phyloP scores from a whole-genome alignment of 2,329 filamentous ascomycete species.

The Pseudocercospora cruenta region DNA sequence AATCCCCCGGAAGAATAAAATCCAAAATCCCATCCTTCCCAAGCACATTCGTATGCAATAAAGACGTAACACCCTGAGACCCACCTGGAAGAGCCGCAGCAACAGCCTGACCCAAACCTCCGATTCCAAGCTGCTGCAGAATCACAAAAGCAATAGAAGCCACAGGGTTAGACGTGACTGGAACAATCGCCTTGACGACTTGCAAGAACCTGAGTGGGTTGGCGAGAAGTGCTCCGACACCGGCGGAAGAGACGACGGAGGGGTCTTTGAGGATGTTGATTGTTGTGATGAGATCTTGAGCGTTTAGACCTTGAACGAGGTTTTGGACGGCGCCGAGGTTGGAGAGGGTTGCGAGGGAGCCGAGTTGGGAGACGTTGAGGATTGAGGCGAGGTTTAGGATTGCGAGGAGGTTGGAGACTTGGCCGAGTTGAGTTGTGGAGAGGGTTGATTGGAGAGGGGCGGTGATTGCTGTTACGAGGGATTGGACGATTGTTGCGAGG shows the following conservation, averaged over 20 bases:
- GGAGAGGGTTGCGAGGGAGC: constrained; percentile 17
- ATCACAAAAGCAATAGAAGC: constrained; percentile 16
- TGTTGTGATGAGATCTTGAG: constrained; percentile 17
- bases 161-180: constrained; percentile 7
- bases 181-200: constrained; percentile 6
- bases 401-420: constrained; percentile 13
- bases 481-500: constrained; percentile 12
- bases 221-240: constrained; percentile 11
- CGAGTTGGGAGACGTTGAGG: constrained; percentile 21
- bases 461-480: constrained; percentile 13
- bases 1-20: background rate
- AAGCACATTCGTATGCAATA: background rate
- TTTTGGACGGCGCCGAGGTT: constrained; percentile 19
- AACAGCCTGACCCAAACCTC: background rate
- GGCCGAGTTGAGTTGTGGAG: constrained; percentile 13
- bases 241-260: constrained; percentile 11
- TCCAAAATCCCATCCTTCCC: background rate
- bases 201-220: constrained; percentile 16
- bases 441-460: constrained; percentile 14
- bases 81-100: background rate
- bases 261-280: constrained; percentile 14
- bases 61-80: background rate
- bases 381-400: constrained; percentile 21
- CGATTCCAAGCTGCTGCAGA: constrained; percentile 16
- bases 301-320: constrained; percentile 18